Conservation (phyloP, 352 stramenopile genomes). For the Globisporangium cylindrosporum region DNA sequence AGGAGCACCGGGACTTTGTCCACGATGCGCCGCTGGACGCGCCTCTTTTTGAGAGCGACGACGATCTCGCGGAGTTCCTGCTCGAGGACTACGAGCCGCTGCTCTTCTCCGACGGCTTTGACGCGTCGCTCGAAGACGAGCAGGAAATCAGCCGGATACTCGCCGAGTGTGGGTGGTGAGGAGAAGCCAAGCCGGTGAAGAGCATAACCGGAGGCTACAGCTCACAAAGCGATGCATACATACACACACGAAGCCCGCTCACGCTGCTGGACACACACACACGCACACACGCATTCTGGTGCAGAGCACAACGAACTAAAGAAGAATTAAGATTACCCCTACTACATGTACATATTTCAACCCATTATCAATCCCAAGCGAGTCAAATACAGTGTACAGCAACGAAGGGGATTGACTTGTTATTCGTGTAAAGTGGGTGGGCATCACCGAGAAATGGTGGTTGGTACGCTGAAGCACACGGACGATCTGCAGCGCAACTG, state of each 20-base stretch:
- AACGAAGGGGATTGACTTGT: background rate
- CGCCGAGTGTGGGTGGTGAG: conserved; percentile 21
- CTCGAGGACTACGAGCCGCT: conserved; percentile 24
- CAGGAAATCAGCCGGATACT: conserved; percentile 23
- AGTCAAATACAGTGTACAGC: background rate
- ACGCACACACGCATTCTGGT: too few species aligned
- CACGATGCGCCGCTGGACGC: conserved; percentile 8
- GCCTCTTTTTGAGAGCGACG: conserved; percentile 18
- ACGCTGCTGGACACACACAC: too few species aligned
- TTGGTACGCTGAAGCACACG: background rate
- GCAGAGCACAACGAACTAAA: background rate
- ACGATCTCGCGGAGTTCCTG: conserved; percentile 17
- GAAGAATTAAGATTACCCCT: background rate
- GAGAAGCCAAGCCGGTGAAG: too few species aligned
- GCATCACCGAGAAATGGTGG: background rate
- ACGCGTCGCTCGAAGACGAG: conserved; percentile 17
- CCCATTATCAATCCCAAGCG: background rate
- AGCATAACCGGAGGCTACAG: background rate
- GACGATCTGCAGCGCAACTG: too few species aligned
- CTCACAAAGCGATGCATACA: background rate
- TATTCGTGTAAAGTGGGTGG: background rate
- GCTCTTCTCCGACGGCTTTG: conserved; percentile 15
- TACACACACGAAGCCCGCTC: background rate
- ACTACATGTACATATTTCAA: background rate
- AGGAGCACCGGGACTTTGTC: conserved; percentile 21